Percentiles rank a stretch among this genome's conserved stretches.
Conservation (phyloP, 1,284 basidiomycete genomes). For the Polyporus tsugae region DNA sequence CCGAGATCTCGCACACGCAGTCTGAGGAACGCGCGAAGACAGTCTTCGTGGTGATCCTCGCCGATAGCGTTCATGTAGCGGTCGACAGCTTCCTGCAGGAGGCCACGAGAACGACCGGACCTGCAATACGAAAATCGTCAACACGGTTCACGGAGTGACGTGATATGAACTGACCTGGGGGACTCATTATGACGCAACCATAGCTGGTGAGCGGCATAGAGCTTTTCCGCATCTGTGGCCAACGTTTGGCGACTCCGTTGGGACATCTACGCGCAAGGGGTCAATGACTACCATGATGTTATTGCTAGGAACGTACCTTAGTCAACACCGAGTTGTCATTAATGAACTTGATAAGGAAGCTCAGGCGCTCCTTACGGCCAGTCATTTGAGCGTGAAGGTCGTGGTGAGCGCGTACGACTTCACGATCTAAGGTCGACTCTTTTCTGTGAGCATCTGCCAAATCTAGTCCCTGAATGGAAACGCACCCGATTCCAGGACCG, state of each 20-base stretch:
- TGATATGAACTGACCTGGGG: conserved; percentile 56
- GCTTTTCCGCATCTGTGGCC: conserved; percentile 88
- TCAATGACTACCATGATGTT: neutral
- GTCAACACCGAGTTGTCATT: conserved; percentile 82
- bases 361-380: conserved; percentile 78
- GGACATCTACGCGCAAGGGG: conserved; percentile 66
- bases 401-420: conserved; percentile 78
- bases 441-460: neutral
- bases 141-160: neutral
- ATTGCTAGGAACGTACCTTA: conserved; percentile 59
- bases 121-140: conserved; percentile 26
- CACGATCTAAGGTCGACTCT: conserved; percentile 57
- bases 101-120: conserved; percentile 56
- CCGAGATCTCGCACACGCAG: conserved; percentile 70
- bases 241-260: conserved; percentile 80
- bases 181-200: conserved; percentile 86
- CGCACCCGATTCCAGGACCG: conserved; percentile 75
- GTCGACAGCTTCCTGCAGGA: conserved; percentile 72
- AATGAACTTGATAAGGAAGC: conserved; percentile 88
- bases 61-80: conserved; percentile 66
- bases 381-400: conserved; percentile 86
- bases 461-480: neutral
- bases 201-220: conserved; percentile 83
- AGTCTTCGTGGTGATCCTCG: conserved; percentile 75
- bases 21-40: conserved; percentile 88